These are phyloP conservation scores for Aspergillus nanangensis DNA, from an alignment of 495 filamentous ascomycete genomes.

Conservation along the genomic window DNA sequence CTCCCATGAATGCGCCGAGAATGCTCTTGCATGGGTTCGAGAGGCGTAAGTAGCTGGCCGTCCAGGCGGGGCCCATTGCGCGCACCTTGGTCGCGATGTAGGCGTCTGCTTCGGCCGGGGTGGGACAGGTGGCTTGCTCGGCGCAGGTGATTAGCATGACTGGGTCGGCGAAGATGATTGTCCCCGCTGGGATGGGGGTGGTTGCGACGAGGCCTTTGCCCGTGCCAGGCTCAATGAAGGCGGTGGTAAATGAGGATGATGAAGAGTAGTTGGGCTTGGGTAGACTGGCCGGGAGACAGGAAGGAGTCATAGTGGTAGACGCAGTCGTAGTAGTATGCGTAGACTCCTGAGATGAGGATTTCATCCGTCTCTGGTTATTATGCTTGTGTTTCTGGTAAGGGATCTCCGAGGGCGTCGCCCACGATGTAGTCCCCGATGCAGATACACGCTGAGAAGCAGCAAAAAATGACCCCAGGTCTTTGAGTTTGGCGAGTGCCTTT, in stretches of 20 bases:
- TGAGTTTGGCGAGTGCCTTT: no score
- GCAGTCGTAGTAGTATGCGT: no score
- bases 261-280: no score
- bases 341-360: no score
- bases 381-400: no score
- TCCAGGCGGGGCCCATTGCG: constrained; percentile 10
- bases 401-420: no score
- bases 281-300: no score
- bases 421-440: no score
- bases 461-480: no score
- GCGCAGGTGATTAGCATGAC: neutral
- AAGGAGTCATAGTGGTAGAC: no score
- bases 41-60: constrained; percentile 2
- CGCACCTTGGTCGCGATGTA: constrained; percentile 6
- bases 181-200: constrained; percentile 5
- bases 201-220: constrained; percentile 1
- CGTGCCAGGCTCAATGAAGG: neutral
- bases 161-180: constrained; percentile 7
- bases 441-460: no score
- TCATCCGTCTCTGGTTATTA: no score
- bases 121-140: neutral
- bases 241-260: neutral
- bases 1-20: neutral
- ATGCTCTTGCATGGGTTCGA: neutral
- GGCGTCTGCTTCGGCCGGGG: neutral